Percentiles rank a stretch among this genome's conserved stretches.
These are phyloP conservation scores for Leccinum disarticulatum DNA, from an alignment of 768 basidiomycete species.

Conservation along the genomic window DNA sequence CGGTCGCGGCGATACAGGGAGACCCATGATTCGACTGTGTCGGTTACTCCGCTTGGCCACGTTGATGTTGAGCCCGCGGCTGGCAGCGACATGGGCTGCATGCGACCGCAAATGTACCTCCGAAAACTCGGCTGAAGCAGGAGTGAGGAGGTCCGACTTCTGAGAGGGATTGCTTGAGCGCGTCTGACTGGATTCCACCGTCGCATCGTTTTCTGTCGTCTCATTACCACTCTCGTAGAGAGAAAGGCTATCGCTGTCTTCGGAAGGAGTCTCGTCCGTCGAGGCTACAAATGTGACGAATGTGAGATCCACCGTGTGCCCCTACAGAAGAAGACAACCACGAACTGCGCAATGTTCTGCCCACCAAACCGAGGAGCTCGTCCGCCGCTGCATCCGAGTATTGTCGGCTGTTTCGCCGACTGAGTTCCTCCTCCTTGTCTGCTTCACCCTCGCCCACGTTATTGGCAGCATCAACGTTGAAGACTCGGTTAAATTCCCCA, in stretches of 20 bases:
- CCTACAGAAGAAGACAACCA: constrained; percentile 8
- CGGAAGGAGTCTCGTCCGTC: constrained; percentile 62
- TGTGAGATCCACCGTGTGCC: constrained; percentile 3
- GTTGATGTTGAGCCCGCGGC: constrained; percentile 68
- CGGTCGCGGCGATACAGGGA: constrained; percentile 49
- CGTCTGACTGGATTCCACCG: constrained; percentile 43
- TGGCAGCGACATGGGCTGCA: constrained; percentile 63
- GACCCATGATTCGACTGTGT: constrained; percentile 61
- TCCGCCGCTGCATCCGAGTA: constrained; percentile 85
- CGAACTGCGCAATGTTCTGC: constrained; percentile 65
- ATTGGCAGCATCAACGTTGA: constrained; percentile 66
- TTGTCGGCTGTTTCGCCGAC: constrained; percentile 78
- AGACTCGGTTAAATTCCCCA: constrained; percentile 89
- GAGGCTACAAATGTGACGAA: constrained; percentile 30
- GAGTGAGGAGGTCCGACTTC: constrained; percentile 18
- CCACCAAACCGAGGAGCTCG: constrained; percentile 73
- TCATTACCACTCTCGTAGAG: constrained; percentile 77
- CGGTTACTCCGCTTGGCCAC: constrained; percentile 59
- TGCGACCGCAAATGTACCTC: constrained; percentile 41
- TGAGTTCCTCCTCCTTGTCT: constrained; percentile 39
- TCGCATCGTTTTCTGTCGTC: constrained; percentile 58
- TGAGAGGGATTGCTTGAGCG: constrained; percentile 40
- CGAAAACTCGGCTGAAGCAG: constrained; percentile 27
- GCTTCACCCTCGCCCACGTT: constrained; percentile 20
- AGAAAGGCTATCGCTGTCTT: constrained; percentile 68